Conservation (phyloP, 2,329 filamentous ascomycete species). For the Hansfordia pulvinata region DNA sequence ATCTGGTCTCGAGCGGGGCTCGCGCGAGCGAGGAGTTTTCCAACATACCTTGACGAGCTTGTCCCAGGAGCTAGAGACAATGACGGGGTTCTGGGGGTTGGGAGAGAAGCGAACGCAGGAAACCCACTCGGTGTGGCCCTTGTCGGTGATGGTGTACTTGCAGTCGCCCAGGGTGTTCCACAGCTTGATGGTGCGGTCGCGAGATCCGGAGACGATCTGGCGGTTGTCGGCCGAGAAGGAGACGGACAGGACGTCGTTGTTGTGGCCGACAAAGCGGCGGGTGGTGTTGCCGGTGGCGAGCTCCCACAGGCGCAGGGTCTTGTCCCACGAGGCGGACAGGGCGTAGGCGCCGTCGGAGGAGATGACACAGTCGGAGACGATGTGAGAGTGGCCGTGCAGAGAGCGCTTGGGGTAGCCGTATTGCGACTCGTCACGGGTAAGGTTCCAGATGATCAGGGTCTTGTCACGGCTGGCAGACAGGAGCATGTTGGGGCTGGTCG, state of each 20-base stretch:
- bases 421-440: conserved; percentile 93
- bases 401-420: conserved; percentile 99
- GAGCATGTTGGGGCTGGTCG: conserved; percentile 97
- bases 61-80: conserved; percentile 97
- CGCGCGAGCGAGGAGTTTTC: conserved; percentile 3
- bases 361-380: conserved; percentile 99
- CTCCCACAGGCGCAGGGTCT: conserved; percentile 99
- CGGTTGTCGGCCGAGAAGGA: conserved; percentile 99
- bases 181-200: conserved; percentile 98
- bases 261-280: conserved; percentile 97
- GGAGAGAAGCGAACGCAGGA: conserved; percentile 99
- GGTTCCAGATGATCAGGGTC: conserved; percentile 99
- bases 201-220: conserved; percentile 97
- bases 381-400: conserved; percentile 98
- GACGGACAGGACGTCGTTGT: conserved; percentile 97
- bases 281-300: conserved; percentile 94
- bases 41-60: conserved; percentile 97
- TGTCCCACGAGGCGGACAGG: conserved; percentile 98
- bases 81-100: conserved; percentile 99
- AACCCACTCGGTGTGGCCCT: conserved; percentile 99
- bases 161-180: conserved; percentile 99
- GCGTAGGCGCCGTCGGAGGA: conserved; percentile 99
- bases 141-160: conserved; percentile 99
- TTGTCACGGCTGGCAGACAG: conserved; percentile 96
- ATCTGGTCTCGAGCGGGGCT: too few relatives aligned